A percentile compares a stretch with the other conserved stretches of the same genome.
These are phyloP conservation scores for Leavenworthia alabamica DNA, from an alignment of 345 rosid genomes.

Conservation along the genomic window DNA sequence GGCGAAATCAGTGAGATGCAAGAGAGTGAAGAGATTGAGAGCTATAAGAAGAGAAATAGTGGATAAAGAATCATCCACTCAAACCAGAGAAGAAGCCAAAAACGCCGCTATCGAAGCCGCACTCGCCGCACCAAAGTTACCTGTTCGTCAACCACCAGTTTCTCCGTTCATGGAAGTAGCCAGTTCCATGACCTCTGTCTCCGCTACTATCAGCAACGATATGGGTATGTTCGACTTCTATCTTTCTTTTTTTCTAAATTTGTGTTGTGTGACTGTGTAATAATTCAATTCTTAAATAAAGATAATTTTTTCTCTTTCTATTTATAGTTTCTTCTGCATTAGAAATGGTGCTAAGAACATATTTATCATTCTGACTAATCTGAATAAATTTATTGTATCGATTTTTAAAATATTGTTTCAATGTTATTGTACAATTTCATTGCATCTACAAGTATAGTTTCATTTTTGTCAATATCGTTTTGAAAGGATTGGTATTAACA, in stretches of 20 bases:
- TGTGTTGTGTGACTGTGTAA: too few species aligned
- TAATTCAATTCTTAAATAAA: too few species aligned
- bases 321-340: too few species aligned
- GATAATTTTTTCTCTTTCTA: not conserved
- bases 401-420: too few species aligned
- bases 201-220: constrained; percentile 13
- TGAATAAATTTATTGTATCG: too few species aligned
- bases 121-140: constrained; percentile 75
- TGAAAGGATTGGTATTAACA: too few species aligned
- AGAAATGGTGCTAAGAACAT: too few species aligned
- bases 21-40: constrained; percentile 85
- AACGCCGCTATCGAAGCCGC: constrained; percentile 77
- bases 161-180: constrained; percentile 43
- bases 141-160: constrained; percentile 36
- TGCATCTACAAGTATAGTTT: too few species aligned
- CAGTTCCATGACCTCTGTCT: not conserved
- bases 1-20: constrained; percentile 95
- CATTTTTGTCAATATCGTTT: too few species aligned
- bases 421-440: too few species aligned
- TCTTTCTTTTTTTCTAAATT: too few species aligned
- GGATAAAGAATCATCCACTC: constrained; percentile 44
- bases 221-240: constrained; percentile 38
- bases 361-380: too few species aligned
- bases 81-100: constrained; percentile 76
- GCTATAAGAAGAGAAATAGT: constrained; percentile 84